Evolutionary conservation across 371 early-diverging fungal species (phyloP).

Genomic region (Parasitella parasitica): DNA sequence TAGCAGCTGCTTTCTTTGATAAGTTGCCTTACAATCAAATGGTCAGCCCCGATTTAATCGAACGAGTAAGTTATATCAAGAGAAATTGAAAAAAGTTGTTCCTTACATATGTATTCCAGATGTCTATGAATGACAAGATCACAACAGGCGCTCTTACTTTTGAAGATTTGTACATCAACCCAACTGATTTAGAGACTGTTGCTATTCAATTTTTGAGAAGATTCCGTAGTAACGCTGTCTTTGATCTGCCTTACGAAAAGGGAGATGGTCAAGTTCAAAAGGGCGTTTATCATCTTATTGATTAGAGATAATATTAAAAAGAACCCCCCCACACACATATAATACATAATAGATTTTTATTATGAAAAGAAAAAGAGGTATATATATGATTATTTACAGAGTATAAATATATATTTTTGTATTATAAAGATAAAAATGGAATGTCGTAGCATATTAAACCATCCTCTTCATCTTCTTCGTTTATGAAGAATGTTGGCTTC

Average conservation of each 20-base stretch:
- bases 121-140: slow-evolving; percentile 75
- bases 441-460: slow-evolving; percentile 13
- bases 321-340: not conserved
- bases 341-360: not conserved
- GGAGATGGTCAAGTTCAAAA: slow-evolving; percentile 58
- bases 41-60: slow-evolving; percentile 52
- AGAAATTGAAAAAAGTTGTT: not conserved
- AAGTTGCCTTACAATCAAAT: slow-evolving; percentile 53
- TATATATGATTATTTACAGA: not conserved
- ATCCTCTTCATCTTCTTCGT: slow-evolving; percentile 20
- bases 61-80: slow-evolving; percentile 37
- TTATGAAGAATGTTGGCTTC: slow-evolving; percentile 10
- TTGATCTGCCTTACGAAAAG: slow-evolving; percentile 65
- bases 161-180: slow-evolving; percentile 83
- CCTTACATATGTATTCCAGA: slow-evolving; percentile 25
- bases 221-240: slow-evolving; percentile 71
- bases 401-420: not conserved
- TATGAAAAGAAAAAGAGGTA: not conserved
- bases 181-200: slow-evolving; percentile 73
- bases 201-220: slow-evolving; percentile 83
- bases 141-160: slow-evolving; percentile 76
- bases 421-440: slow-evolving; percentile 13
- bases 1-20: slow-evolving; percentile 39
- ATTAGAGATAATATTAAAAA: slow-evolving; percentile 26
- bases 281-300: slow-evolving; percentile 64